These are phyloP conservation scores for Kuraishia piskuri DNA, from an alignment of 805 yeast genomes.

Conservation along the genomic window DNA sequence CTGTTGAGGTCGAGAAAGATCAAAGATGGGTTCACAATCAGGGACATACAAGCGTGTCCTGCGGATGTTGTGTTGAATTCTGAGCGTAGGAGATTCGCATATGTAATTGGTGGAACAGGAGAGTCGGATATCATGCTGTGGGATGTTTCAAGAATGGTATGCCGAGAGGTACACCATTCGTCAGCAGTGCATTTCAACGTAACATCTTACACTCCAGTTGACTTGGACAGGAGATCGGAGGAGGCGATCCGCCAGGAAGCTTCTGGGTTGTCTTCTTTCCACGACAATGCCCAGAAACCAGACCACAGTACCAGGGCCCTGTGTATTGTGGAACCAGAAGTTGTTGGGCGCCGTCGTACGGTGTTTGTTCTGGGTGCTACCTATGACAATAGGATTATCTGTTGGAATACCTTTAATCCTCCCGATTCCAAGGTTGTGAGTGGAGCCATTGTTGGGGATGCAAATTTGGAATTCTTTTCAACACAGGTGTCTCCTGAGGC, in stretches of 20 bases:
- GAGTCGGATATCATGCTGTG: constrained; percentile 58
- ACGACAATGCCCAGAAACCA: background rate
- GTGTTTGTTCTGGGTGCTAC: constrained; percentile 4
- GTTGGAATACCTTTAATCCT: constrained; percentile 29
- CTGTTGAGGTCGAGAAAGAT: constrained; percentile 57
- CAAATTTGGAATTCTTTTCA: constrained; percentile 14
- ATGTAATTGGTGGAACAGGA: constrained; percentile 62
- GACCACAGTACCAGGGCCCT: constrained; percentile 19
- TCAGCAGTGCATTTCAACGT: constrained; percentile 15
- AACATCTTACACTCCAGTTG: constrained; percentile 17
- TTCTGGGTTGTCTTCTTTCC: constrained; percentile 6
- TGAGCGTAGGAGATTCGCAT: constrained; percentile 33
- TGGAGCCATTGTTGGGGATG: constrained; percentile 7
- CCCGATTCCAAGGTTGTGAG: constrained; percentile 24
- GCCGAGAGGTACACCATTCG: constrained; percentile 25
- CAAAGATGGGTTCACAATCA: constrained; percentile 36
- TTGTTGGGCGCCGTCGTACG: background rate
- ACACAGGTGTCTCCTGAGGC: constrained; percentile 26
- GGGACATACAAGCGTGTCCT: constrained; percentile 36
- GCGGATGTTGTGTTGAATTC: constrained; percentile 22
- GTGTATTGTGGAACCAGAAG: constrained; percentile 3
- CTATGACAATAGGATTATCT: constrained; percentile 13
- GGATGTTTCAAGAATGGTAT: constrained; percentile 61
- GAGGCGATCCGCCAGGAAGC: constrained; percentile 9
- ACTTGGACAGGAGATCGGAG: constrained; percentile 14